phyloP scores from a whole-genome alignment of 2,329 filamentous ascomycete species.

The Chaetomium olivaceum region DNA sequence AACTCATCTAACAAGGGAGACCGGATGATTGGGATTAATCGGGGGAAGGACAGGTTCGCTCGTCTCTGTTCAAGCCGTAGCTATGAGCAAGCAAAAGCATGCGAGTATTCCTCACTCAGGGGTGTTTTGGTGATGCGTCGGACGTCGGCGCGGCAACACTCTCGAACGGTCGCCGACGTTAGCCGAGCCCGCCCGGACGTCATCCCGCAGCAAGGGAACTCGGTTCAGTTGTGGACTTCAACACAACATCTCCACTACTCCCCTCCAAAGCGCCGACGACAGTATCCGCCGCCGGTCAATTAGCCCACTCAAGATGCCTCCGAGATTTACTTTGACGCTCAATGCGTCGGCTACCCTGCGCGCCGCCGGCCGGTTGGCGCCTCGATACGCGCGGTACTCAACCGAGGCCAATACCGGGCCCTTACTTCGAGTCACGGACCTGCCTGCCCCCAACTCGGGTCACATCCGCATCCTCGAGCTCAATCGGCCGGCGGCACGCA shows the following conservation, averaged over 20 bases:
- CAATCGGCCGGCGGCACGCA: constrained; percentile 80
- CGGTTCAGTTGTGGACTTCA: background rate
- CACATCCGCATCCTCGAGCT: constrained; percentile 86
- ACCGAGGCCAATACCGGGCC: constrained; percentile 44
- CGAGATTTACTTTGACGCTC: constrained; percentile 7
- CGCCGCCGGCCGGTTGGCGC: constrained; percentile 15
- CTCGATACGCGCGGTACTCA: constrained; percentile 30
- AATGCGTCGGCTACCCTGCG: constrained; percentile 19
- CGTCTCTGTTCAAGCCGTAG: background rate
- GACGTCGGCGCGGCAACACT: background rate
- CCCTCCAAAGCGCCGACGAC: background rate
- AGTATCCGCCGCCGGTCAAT: background rate
- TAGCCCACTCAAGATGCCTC: constrained; percentile 17
- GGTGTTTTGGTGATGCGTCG: background rate
- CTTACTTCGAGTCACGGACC: constrained; percentile 68
- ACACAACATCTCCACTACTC: background rate
- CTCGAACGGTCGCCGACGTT: background rate
- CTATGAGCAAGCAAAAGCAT: background rate
- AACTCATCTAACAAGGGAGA: background rate
- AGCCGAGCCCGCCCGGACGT: constrained; percentile 2
- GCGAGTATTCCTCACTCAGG: background rate
- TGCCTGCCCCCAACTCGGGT: constrained; percentile 76
- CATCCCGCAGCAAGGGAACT: background rate
- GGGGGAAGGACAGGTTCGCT: background rate
- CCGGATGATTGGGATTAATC: background rate